A percentile compares a stretch with the other conserved stretches of the same genome.
Conservation (phyloP, 768 basidiomycete genomes). For the Scleroderma bovista region DNA sequence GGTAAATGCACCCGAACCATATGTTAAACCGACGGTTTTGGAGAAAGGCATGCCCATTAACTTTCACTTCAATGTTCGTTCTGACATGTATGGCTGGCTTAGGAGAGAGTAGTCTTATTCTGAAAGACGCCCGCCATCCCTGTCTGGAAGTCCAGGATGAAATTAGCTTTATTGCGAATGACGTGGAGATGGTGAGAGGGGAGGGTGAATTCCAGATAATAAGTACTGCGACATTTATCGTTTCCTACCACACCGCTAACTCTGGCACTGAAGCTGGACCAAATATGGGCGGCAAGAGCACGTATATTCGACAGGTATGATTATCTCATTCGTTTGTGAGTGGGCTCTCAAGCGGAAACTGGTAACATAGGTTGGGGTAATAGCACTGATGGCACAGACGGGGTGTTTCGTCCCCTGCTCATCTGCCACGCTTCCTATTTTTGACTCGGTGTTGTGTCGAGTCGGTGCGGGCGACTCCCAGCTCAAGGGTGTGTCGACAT, state of each 20-base stretch:
- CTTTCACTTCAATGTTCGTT: not conserved
- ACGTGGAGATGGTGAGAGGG: conserved; percentile 92
- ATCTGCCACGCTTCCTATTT: conserved; percentile 81
- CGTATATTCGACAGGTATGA: conserved; percentile 83
- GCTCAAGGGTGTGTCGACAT: conserved; percentile 95
- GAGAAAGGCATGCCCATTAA: conserved; percentile 55
- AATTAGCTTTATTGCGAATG: conserved; percentile 91
- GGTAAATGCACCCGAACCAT: conserved; percentile 77
- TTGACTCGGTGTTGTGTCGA: conserved; percentile 91
- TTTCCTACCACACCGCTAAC: not conserved
- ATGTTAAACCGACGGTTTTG: conserved; percentile 77
- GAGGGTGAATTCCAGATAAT: conserved; percentile 94
- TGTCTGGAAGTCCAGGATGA: conserved; percentile 97
- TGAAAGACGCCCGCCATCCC: conserved; percentile 89
- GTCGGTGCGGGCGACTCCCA: conserved; percentile 98
- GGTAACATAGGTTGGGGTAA: conserved; percentile 74
- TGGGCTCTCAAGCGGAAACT: too few species aligned
- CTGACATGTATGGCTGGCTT: conserved; percentile 1
- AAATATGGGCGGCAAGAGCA: conserved; percentile 99
- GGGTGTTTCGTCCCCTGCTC: conserved; percentile 95
- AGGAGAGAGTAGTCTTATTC: conserved; percentile 77
- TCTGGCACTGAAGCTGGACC: conserved; percentile 64
- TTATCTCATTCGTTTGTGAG: not conserved
- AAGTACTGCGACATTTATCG: conserved; percentile 42
- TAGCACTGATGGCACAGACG: conserved; percentile 91